A percentile compares a stretch with the other conserved stretches of the same genome.
phyloP scores from a whole-genome alignment of 2,329 filamentous ascomycete genomes.

The Tetracladium maxilliforme region DNA sequence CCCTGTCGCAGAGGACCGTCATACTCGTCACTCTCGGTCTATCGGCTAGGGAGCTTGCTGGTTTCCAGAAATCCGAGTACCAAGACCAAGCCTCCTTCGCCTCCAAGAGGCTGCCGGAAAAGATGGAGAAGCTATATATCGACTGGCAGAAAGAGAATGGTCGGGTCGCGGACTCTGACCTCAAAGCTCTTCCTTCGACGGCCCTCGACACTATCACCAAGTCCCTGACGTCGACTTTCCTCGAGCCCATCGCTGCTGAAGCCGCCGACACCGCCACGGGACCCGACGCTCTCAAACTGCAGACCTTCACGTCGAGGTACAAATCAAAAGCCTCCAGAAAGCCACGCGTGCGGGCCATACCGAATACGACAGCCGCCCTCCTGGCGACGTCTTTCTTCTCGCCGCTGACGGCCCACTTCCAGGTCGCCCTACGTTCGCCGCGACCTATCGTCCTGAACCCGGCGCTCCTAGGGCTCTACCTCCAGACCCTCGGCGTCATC shows the following conservation, averaged over 20 bases:
- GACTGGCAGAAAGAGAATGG: slow-evolving; percentile 14
- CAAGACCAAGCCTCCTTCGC: slow-evolving; percentile 43
- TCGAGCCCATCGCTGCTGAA: slow-evolving; percentile 67
- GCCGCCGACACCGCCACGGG: slow-evolving; percentile 71
- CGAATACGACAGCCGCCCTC: slow-evolving; percentile 66
- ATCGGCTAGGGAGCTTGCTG: slow-evolving; percentile 70
- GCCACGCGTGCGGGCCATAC: slow-evolving; percentile 44
- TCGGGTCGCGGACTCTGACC: slow-evolving; percentile 15
- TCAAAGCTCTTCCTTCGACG: slow-evolving; percentile 37
- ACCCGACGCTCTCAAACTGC: slow-evolving; percentile 73
- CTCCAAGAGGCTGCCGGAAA: slow-evolving; percentile 62
- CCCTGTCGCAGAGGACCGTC: slow-evolving; percentile 66
- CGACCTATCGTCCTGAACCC: slow-evolving; percentile 51
- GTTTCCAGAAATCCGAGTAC: slow-evolving; percentile 46
- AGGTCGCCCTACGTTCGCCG: slow-evolving; percentile 36
- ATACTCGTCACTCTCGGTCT: slow-evolving; percentile 74
- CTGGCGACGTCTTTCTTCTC: slow-evolving; percentile 72
- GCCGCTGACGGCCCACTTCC: slow-evolving; percentile 70
- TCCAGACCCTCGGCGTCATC: slow-evolving; percentile 75
- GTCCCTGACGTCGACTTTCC: slow-evolving; percentile 54
- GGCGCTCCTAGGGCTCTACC: slow-evolving; percentile 61
- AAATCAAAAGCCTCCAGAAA: slow-evolving; percentile 40
- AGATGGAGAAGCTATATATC: slow-evolving; percentile 59
- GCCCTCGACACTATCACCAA: slow-evolving; percentile 55
- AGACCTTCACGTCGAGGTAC: slow-evolving; percentile 73